Base-by-base conservation (phyloP, 2,329 filamentous ascomycete genomes). In the Biscogniauxia marginata region DNA sequence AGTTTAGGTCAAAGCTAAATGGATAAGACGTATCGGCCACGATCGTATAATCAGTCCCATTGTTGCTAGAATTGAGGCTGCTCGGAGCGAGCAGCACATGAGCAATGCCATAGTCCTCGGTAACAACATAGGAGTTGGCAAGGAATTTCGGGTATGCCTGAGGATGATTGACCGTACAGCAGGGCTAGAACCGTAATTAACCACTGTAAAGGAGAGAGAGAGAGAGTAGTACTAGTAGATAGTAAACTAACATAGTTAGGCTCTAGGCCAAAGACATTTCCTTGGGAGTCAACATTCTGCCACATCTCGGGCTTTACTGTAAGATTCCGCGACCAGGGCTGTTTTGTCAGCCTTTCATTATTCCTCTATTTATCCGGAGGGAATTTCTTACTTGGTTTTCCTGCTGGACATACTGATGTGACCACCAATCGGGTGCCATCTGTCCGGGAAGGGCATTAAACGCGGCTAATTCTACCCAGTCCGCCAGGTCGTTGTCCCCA, bases 111-210 rank as follows among this genome's bases (percentile, higher is more conserved):
- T 74, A 71, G 11, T 75, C 68, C n/a, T 75, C 75, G 4, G 74
- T 73, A 4, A 64, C 67, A 3, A 79, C 74, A 63, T 75, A 84
- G 23, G 76, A 76, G 50, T 75, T 74, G n/a, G 79, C 74, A 1
- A 81, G 69, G 55, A 80, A 84, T 57, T 84, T 84, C 0, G 82
- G 79, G 62, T 79, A 82, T 3, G 77, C 82, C 65, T 84, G 81
- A 0, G 77, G 78, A 62, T 83, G 78, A 59, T 84, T 84, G 56
- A 84, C 82, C 0, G 81, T 81, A 61, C 82, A 84, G 67, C 82
- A 84, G 5, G 77, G 77, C 67, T 69, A 59, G 55, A 30, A 21
- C 24, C 5, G n/a, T 16, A 9, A 4, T 39, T 16, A 39, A 11
- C 20, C 16, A 44, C 30, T 8, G 21, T 23, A 21, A 11, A 20